Conservation (phyloP, 2,329 filamentous ascomycete genomes). For the Drechslerella dactyloides region DNA sequence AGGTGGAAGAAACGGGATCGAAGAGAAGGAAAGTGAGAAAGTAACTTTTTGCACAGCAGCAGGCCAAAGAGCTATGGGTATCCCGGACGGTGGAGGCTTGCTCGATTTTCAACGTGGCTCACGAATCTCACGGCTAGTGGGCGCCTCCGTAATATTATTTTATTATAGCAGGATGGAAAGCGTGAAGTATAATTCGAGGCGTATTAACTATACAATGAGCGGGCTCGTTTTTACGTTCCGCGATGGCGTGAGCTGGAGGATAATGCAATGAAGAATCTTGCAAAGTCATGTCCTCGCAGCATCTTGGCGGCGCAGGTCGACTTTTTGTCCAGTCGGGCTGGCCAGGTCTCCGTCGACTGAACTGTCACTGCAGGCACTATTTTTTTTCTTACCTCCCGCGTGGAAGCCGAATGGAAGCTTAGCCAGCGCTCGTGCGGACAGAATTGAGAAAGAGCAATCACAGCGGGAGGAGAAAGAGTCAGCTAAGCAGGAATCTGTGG, state of each 20-base stretch:
- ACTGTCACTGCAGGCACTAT: background rate
- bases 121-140: slow-evolving; percentile 17
- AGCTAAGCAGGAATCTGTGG: slow-evolving; percentile 41
- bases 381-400: background rate
- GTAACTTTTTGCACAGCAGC: slow-evolving; percentile 11
- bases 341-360: no score
- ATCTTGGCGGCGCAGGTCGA: background rate
- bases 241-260: background rate
- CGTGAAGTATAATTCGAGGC: no score
- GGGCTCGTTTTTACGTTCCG: slow-evolving; percentile 20
- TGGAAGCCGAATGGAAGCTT: background rate
- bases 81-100: slow-evolving; percentile 7
- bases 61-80: slow-evolving; percentile 9
- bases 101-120: background rate
- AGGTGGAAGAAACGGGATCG: background rate
- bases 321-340: background rate
- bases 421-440: background rate
- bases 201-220: slow-evolving; percentile 11
- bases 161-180: no score
- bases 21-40: background rate
- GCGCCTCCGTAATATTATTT: slow-evolving; percentile 36
- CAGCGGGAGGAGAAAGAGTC: no score
- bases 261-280: slow-evolving; percentile 5
- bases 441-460: background rate
- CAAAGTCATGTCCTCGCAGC: background rate